Percentiles rank a stretch among this genome's conserved stretches.
Evolutionary conservation across 176 grass and related monocot species (phyloP).

Genomic region (Saccharum spontaneum): DNA sequence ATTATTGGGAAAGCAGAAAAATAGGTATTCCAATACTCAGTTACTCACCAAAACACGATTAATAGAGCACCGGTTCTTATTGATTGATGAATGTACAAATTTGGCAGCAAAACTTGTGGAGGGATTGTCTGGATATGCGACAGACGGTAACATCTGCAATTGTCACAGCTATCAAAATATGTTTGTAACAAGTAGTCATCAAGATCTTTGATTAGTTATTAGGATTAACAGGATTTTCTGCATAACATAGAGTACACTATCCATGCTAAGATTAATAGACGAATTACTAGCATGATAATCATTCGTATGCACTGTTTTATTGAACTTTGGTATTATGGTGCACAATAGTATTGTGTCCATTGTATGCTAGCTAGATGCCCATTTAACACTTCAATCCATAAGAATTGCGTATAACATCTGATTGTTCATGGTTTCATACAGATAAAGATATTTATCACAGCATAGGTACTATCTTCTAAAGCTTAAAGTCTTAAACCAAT

Average conservation of each 20-base stretch:
- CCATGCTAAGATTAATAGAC: not conserved
- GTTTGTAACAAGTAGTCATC: not conserved
- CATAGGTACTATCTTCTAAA: not conserved
- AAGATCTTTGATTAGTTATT: slow-evolving; percentile 3
- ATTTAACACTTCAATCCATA: not conserved
- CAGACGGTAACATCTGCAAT: slow-evolving; percentile 88
- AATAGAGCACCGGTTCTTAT: slow-evolving; percentile 98
- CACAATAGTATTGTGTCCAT: not conserved
- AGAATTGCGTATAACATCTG: not conserved
- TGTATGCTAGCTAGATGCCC: slow-evolving; percentile 15
- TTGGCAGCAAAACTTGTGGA: slow-evolving; percentile 96
- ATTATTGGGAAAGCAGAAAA: slow-evolving; percentile 8
- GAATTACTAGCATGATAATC: not conserved
- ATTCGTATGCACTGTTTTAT: not conserved
- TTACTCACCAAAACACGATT: slow-evolving; percentile 95
- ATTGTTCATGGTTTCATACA: not conserved
- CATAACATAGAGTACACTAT: slow-evolving; percentile 6
- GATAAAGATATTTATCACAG: not conserved
- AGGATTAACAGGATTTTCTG: not conserved
- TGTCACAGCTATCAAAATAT: slow-evolving; percentile 27
- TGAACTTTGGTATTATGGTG: not conserved
- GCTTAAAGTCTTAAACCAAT: not conserved
- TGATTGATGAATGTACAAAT: slow-evolving; percentile 98
- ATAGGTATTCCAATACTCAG: slow-evolving; percentile 55
- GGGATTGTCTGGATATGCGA: slow-evolving; percentile 87